Conservation (phyloP, 2,329 filamentous ascomycete species). For the Capronia coronata region DNA sequence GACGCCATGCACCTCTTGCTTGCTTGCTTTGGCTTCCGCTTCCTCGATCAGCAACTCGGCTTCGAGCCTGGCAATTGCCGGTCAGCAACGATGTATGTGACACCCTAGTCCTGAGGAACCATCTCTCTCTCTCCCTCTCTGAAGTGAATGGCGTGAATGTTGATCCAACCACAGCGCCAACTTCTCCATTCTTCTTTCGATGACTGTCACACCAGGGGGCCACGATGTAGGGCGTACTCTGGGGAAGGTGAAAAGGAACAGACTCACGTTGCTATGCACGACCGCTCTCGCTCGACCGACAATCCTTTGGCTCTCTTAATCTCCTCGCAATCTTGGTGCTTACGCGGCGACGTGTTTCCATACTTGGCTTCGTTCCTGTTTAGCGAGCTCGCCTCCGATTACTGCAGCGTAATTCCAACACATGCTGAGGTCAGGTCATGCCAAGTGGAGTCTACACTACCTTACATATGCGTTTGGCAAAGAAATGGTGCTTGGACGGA, state of each 20-base stretch:
- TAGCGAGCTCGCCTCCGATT: neutral
- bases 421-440: neutral
- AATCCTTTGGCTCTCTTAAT: too few relatives aligned
- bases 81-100: neutral
- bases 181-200: neutral
- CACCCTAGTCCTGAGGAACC: neutral
- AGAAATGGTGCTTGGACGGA: too few relatives aligned
- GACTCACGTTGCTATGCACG: neutral
- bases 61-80: neutral
- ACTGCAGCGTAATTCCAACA: neutral
- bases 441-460: too few relatives aligned
- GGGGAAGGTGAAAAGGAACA: too few relatives aligned
- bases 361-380: neutral
- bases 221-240: too few relatives aligned
- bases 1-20: constrained; percentile 1
- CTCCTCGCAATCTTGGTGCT: too few relatives aligned
- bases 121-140: neutral
- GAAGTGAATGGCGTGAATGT: neutral
- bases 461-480: too few relatives aligned
- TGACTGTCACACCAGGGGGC: neutral
- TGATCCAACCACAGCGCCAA: neutral
- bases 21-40: neutral
- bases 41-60: neutral
- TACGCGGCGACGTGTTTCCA: neutral
- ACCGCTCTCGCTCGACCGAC: neutral